phyloP scores from a whole-genome alignment of 2,329 filamentous ascomycete species.

The Pseudocercospora fijiensis region DNA sequence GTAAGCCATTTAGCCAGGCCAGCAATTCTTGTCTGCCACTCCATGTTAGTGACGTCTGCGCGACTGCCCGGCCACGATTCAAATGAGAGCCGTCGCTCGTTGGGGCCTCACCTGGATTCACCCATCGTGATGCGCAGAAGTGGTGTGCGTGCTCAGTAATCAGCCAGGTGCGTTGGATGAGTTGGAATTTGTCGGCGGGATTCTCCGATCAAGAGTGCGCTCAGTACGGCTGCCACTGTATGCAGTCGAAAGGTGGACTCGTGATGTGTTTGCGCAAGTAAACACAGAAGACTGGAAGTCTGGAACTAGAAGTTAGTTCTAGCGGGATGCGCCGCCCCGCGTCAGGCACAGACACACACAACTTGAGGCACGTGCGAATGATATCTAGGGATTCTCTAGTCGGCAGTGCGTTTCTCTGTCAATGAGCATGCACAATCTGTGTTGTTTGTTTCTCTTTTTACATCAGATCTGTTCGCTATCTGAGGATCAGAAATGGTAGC shows the following conservation, averaged over 20 bases:
- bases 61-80: not conserved
- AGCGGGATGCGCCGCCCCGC: not conserved
- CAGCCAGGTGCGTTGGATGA: not conserved
- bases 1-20: slow-evolving; percentile 93
- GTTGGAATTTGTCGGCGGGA: not conserved
- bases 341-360: not conserved
- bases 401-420: too few relatives aligned
- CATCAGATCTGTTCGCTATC: slow-evolving; percentile 6
- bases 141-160: not conserved
- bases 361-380: not conserved
- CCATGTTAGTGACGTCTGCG: slow-evolving; percentile 13
- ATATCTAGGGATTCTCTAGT: not conserved
- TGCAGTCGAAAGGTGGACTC: not conserved
- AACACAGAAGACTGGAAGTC: not conserved
- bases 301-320: not conserved
- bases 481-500: not conserved
- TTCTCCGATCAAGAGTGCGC: not conserved
- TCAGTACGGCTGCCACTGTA: not conserved
- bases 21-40: slow-evolving; percentile 85
- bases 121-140: slow-evolving; percentile 25
- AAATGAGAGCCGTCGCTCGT: not conserved
- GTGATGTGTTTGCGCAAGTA: not conserved
- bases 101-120: slow-evolving; percentile 20
- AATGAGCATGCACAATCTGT: not conserved
- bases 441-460: slow-evolving; percentile 4